Conservation (phyloP, 2,329 filamentous ascomycete species). For the Venturia oleaginea region DNA sequence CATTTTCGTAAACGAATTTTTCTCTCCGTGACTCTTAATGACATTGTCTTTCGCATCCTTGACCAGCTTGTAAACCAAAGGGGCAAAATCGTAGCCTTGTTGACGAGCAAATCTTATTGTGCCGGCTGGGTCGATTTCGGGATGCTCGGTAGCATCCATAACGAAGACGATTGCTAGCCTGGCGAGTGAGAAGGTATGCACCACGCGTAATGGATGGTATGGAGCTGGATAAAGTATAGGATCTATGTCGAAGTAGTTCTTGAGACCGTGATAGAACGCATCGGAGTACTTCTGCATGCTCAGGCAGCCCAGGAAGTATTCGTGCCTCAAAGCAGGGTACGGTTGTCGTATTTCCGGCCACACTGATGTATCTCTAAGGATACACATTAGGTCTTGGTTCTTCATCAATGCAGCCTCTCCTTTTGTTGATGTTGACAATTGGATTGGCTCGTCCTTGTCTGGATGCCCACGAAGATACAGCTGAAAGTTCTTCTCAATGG, state of each 20-base stretch:
- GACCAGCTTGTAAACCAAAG: slow-evolving; percentile 35
- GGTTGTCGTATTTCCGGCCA: slow-evolving; percentile 47
- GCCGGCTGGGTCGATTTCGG: slow-evolving; percentile 11
- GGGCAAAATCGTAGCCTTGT: slow-evolving; percentile 30
- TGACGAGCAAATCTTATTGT: slow-evolving; percentile 18
- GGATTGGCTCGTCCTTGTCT: background rate
- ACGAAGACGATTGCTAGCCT: slow-evolving; percentile 28
- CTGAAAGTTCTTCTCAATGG: background rate
- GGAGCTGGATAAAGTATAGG: slow-evolving; percentile 40
- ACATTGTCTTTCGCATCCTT: slow-evolving; percentile 32
- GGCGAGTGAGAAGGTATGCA: slow-evolving; percentile 36
- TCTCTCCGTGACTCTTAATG: slow-evolving; percentile 34
- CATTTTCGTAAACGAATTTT: slow-evolving; percentile 32
- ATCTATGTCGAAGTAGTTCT: slow-evolving; percentile 43
- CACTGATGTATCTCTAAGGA: slow-evolving; percentile 30
- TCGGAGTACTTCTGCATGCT: slow-evolving; percentile 29
- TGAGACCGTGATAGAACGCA: slow-evolving; percentile 43
- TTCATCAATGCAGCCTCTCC: background rate
- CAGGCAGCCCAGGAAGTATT: slow-evolving; percentile 42
- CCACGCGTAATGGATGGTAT: slow-evolving; percentile 45
- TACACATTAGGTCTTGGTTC: background rate
- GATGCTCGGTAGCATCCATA: slow-evolving; percentile 12
- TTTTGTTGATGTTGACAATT: background rate
- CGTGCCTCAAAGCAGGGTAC: slow-evolving; percentile 43
- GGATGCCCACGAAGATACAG: background rate